Percentiles rank a stretch among this genome's conserved stretches.
These are phyloP conservation scores for Trametes villosa DNA, from an alignment of 768 basidiomycete species.

Conservation along the genomic window DNA sequence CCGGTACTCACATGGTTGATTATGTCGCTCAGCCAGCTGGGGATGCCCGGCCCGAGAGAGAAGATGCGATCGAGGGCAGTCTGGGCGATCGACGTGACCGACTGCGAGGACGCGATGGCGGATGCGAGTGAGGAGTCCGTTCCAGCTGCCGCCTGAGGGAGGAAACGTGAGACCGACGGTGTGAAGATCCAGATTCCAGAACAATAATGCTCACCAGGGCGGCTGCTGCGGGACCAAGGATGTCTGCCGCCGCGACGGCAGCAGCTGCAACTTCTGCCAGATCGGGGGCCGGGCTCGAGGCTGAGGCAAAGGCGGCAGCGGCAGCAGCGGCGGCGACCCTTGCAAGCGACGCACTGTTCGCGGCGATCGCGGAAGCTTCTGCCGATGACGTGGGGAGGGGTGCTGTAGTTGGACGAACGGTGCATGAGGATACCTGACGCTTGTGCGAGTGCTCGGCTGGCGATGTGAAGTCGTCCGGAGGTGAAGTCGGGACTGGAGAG, in stretches of 20 bases:
- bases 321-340: not conserved
- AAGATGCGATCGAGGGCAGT: not conserved
- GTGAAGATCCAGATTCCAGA: not conserved
- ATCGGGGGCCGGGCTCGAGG: not conserved
- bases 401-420: not conserved
- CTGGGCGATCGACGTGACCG: not conserved
- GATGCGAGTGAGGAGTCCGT: not conserved
- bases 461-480: not conserved
- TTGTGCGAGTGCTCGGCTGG: not conserved
- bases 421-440: not conserved
- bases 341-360: not conserved
- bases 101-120: not conserved
- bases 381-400: not conserved
- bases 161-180: not conserved
- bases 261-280: not conserved
- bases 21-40: not conserved
- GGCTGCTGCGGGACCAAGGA: not conserved
- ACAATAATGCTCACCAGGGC: not conserved
- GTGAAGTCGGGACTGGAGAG: not conserved
- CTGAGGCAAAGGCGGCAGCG: not conserved
- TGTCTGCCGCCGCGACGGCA: not conserved
- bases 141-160: not conserved
- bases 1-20: not conserved
- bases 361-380: not conserved
- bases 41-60: not conserved